phyloP scores from a whole-genome alignment of 345 rosid genomes.

The Microthlaspi erraticum region DNA sequence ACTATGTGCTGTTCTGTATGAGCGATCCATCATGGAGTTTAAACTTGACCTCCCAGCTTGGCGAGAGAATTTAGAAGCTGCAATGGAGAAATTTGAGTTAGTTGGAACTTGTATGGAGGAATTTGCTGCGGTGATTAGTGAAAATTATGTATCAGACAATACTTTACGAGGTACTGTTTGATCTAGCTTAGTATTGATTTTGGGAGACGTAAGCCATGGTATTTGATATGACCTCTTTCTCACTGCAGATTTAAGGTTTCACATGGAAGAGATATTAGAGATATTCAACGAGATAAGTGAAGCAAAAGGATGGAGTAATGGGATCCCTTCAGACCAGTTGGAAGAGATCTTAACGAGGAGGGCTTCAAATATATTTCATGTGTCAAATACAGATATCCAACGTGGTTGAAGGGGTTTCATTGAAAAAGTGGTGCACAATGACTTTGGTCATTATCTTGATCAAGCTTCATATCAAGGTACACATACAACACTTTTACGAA shows the following conservation, averaged over 20 bases:
- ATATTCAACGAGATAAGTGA: slow-evolving; percentile 85
- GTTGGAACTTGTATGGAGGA: slow-evolving; percentile 75
- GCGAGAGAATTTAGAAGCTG: slow-evolving; percentile 76
- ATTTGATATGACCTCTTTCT: not conserved
- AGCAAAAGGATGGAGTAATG: slow-evolving; percentile 66
- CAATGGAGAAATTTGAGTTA: slow-evolving; percentile 76
- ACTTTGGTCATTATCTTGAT: slow-evolving; percentile 30
- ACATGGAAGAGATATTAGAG: slow-evolving; percentile 70
- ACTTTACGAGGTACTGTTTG: slow-evolving; percentile 62
- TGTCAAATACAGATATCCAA: slow-evolving; percentile 50
- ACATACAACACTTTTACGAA: not conserved
- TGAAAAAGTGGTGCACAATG: slow-evolving; percentile 21
- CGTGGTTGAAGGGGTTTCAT: slow-evolving; percentile 30
- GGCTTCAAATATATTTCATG: slow-evolving; percentile 56
- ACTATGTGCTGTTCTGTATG: slow-evolving; percentile 85
- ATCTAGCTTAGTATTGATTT: not conserved
- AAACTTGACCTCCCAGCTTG: slow-evolving; percentile 73
- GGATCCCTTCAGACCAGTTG: slow-evolving; percentile 65
- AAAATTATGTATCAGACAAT: slow-evolving; percentile 60
- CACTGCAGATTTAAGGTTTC: slow-evolving; percentile 65
- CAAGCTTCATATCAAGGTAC: slow-evolving; percentile 43
- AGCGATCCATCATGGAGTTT: slow-evolving; percentile 83
- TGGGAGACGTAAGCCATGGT: slow-evolving; percentile 5
- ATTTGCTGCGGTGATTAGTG: slow-evolving; percentile 61
- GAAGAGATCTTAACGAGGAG: slow-evolving; percentile 71